phyloP scores from a whole-genome alignment of 805 yeast species.

The Nakazawaea siamensis region DNA sequence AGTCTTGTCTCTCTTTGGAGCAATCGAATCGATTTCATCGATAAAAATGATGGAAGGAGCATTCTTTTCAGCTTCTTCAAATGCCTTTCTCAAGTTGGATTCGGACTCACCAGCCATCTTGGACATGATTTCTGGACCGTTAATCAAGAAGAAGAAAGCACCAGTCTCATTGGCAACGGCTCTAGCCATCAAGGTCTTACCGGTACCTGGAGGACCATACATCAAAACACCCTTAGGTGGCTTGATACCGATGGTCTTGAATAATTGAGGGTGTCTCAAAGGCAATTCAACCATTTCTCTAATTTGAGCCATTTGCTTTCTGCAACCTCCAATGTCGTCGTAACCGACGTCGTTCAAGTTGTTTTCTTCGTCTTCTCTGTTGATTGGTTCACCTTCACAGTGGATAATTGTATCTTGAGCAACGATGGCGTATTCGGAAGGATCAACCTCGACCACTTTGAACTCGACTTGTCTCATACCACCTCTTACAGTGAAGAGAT shows the following conservation, averaged over 20 bases:
- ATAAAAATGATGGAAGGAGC: constrained; percentile 97
- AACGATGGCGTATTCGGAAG: constrained; percentile 94
- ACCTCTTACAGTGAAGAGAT: constrained; percentile 92
- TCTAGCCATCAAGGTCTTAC: constrained; percentile 98
- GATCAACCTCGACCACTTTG: constrained; percentile 97
- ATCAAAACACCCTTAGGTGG: constrained; percentile 97
- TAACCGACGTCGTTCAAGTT: constrained; percentile 95
- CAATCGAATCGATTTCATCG: constrained; percentile 97
- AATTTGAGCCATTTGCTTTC: constrained; percentile 99
- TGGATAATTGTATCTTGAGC: constrained; percentile 98
- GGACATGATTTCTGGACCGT: constrained; percentile 99
- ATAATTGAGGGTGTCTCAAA: constrained; percentile 94
- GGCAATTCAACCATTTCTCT: constrained; percentile 98
- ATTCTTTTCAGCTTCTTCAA: constrained; percentile 98
- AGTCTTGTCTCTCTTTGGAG: constrained; percentile 99
- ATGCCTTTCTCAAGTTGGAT: constrained; percentile 93
- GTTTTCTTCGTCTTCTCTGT: constrained; percentile 96
- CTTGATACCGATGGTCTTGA: constrained; percentile 96
- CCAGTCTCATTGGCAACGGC: constrained; percentile 99
- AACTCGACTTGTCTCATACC: constrained; percentile 99
- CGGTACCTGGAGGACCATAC: constrained; percentile 99
- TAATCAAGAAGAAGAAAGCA: constrained; percentile 94
- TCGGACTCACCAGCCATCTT: constrained; percentile 99
- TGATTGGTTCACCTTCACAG: constrained; percentile 98
- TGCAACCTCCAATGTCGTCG: constrained; percentile 98